phyloP scores from a whole-genome alignment of 1,139 yeast genomes.

The Kodamaea sp. region DNA sequence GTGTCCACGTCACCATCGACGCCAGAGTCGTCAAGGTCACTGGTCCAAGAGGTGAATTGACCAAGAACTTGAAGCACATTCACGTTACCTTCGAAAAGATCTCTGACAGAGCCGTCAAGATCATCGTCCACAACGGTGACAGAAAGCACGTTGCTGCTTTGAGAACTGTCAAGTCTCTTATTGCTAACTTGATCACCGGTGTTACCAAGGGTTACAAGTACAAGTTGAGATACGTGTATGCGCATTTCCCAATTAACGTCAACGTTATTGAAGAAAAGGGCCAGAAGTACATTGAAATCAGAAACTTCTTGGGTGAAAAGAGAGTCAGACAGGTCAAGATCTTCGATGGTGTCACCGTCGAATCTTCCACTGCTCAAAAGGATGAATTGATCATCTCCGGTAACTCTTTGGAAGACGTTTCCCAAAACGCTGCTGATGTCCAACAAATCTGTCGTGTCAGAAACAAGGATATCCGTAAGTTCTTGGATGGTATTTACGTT shows the following conservation, averaged over 20 bases:
- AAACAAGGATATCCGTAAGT: constrained; percentile 99
- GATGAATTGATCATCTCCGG: constrained; percentile 93
- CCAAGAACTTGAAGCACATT: constrained; percentile 91
- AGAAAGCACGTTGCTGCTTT: constrained; percentile 99
- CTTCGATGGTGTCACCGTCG: constrained; percentile 86
- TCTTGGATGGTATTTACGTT: constrained; percentile 99
- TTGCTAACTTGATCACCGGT: constrained; percentile 95
- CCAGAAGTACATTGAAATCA: constrained; percentile 82
- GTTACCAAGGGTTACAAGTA: constrained; percentile 98
- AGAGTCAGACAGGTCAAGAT: constrained; percentile 85
- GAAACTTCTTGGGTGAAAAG: constrained; percentile 99
- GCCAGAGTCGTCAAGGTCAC: constrained; percentile 88
- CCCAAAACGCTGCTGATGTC: constrained; percentile 97
- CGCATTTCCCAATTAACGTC: constrained; percentile 99
- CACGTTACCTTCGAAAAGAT: constrained; percentile 89
- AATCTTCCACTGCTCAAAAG: constrained; percentile 81
- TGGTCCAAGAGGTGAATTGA: constrained; percentile 98
- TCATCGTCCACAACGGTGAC: constrained; percentile 98
- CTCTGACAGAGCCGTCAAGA: constrained; percentile 71
- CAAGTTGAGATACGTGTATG: constrained; percentile 99
- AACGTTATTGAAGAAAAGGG: constrained; percentile 80
- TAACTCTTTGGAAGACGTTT: constrained; percentile 97
- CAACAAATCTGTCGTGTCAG: constrained; percentile 99
- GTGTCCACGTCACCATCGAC: constrained; percentile 87
- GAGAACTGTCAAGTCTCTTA: constrained; percentile 96